These are phyloP conservation scores for Daphne laureola DNA, from an alignment of 441 rosid genomes.

Conservation along the genomic window DNA sequence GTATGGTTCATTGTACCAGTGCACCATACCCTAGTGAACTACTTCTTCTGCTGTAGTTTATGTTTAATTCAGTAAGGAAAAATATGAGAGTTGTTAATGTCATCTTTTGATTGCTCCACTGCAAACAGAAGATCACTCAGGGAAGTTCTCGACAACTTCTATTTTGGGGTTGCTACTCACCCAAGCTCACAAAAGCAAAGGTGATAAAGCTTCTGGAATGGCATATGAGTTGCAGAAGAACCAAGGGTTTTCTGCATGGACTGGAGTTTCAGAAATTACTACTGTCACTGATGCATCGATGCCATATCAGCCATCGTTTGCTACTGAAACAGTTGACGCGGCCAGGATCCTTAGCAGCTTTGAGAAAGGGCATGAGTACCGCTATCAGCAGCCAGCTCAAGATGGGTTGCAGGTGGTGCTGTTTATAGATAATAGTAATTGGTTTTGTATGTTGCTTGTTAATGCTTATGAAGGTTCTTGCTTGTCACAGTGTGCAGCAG, in stretches of 20 bases:
- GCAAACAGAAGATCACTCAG: conserved; percentile 34
- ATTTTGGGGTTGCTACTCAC: conserved; percentile 26
- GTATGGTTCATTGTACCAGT: conserved; percentile 31
- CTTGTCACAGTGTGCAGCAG: conserved; percentile 23
- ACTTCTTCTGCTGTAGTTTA: conserved; percentile 12
- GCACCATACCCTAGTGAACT: conserved; percentile 41
- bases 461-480: neutral
- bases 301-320: conserved; percentile 24
- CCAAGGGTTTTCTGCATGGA: conserved; percentile 58
- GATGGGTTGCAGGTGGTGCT: conserved; percentile 47
- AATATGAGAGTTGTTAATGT: neutral
- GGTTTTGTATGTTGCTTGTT: no score
- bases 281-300: conserved; percentile 33
- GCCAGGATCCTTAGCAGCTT: conserved; percentile 32
- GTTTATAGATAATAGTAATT: no score
- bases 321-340: conserved; percentile 25
- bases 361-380: conserved; percentile 26
- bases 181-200: conserved; percentile 30
- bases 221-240: conserved; percentile 37
- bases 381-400: conserved; percentile 32
- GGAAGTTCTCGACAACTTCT: conserved; percentile 22
- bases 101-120: conserved; percentile 1
- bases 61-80: neutral
- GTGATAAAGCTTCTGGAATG: conserved; percentile 26
- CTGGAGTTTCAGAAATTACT: conserved; percentile 39